Evolutionary conservation across 2,329 filamentous ascomycete species (phyloP).

Genomic region (Cercospora canescens): DNA sequence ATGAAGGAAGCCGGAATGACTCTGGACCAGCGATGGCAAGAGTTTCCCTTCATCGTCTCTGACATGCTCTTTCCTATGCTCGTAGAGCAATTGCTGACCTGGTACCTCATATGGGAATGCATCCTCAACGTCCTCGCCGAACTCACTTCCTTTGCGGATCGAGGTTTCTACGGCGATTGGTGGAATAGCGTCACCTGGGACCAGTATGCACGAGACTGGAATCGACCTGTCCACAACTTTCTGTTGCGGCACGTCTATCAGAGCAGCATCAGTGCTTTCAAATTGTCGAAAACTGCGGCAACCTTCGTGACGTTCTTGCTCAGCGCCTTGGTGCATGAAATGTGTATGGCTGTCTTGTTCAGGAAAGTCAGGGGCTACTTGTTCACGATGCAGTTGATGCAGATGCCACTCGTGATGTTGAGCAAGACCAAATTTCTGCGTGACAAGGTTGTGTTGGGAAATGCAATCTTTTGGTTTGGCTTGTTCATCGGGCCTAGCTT

Average conservation of each 20-base stretch:
- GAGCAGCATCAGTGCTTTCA: slow-evolving; percentile 71
- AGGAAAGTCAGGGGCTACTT: slow-evolving; percentile 75
- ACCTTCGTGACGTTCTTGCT: slow-evolving; percentile 76
- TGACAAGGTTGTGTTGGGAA: slow-evolving; percentile 64
- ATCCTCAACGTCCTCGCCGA: slow-evolving; percentile 73
- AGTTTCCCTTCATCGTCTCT: slow-evolving; percentile 73
- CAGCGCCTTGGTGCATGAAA: slow-evolving; percentile 69
- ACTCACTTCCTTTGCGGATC: slow-evolving; percentile 72
- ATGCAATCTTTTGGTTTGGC: slow-evolving; percentile 75
- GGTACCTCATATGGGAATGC: slow-evolving; percentile 77
- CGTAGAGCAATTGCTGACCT: slow-evolving; percentile 73
- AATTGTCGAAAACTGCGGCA: slow-evolving; percentile 67
- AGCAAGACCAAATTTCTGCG: slow-evolving; percentile 67
- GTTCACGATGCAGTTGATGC: slow-evolving; percentile 70
- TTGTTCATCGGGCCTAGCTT: slow-evolving; percentile 76
- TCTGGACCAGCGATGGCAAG: slow-evolving; percentile 59
- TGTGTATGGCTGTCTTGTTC: slow-evolving; percentile 80
- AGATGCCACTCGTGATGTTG: slow-evolving; percentile 68
- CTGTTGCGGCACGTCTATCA: slow-evolving; percentile 78
- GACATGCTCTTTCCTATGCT: slow-evolving; percentile 78
- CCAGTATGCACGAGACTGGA: slow-evolving; percentile 80
- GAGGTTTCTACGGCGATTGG: slow-evolving; percentile 29
- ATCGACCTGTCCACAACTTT: slow-evolving; percentile 77
- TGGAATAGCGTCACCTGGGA: slow-evolving; percentile 64
- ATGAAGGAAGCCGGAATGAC: slow-evolving; percentile 68